Conservation (phyloP, 257 asterid genomes). For the Salvia splendens region DNA sequence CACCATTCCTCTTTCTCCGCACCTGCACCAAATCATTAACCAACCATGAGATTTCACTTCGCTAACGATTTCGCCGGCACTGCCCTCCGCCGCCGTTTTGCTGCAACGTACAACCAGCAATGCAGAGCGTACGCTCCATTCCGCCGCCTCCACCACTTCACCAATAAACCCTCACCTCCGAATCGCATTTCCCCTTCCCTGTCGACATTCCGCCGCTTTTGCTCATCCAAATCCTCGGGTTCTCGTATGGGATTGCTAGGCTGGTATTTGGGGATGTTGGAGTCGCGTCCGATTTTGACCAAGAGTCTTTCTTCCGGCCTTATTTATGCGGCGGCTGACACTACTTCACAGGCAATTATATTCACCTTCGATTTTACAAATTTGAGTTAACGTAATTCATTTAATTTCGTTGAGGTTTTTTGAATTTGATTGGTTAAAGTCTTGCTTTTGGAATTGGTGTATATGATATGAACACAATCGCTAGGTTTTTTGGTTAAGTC, state of each 20-base stretch:
- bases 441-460: neutral
- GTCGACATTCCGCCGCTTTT: conserved; percentile 26
- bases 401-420: neutral
- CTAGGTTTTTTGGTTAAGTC: neutral
- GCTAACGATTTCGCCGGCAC: conserved; percentile 34
- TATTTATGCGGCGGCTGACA: conserved; percentile 80
- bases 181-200: conserved; percentile 10
- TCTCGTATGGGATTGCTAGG: conserved; percentile 49
- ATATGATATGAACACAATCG: neutral
- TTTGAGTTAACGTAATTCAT: neutral
- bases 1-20: neutral
- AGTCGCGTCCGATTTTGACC: conserved; percentile 69
- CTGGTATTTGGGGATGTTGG: conserved; percentile 81
- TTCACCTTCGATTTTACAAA: neutral
- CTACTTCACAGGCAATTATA: conserved; percentile 68
- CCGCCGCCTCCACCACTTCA: conserved; percentile 29
- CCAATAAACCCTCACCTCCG: conserved; percentile 23
- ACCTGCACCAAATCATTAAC: neutral
- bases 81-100: conserved; percentile 34
- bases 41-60: conserved; percentile 45
- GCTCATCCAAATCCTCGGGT: conserved; percentile 44
- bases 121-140: conserved; percentile 37
- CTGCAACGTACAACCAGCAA: conserved; percentile 34
- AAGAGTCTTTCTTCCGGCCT: conserved; percentile 65
- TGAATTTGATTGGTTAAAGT: neutral